A percentile compares a stretch with the other conserved stretches of the same genome.
phyloP scores from a whole-genome alignment of 352 stramenopile genomes.

The Pythium monospermum region DNA sequence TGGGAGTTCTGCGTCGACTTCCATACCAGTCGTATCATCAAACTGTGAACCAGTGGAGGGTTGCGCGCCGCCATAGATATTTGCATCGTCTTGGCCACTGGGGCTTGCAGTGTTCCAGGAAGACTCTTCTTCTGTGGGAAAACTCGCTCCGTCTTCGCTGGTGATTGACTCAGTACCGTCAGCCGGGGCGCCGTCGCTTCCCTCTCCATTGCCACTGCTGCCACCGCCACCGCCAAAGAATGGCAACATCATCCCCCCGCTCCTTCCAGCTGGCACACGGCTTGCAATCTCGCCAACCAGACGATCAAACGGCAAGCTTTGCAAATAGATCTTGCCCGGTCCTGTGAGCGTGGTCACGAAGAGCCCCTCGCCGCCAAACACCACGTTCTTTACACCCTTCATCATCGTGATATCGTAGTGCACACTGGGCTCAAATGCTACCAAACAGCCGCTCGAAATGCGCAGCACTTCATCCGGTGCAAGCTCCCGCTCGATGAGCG shows the following conservation, averaged over 20 bases:
- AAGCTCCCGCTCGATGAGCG: slow-evolving; percentile 86
- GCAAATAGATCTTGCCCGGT: slow-evolving; percentile 87
- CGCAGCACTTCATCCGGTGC: slow-evolving; percentile 85
- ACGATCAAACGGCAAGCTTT: slow-evolving; percentile 89
- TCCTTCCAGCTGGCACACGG: slow-evolving; percentile 71
- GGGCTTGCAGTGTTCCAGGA: slow-evolving; percentile 34
- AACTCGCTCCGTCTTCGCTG: background rate
- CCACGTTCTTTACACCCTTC: slow-evolving; percentile 91
- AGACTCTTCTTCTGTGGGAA: background rate
- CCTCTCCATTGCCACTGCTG: slow-evolving; percentile 27
- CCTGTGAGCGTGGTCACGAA: slow-evolving; percentile 93
- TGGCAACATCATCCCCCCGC: slow-evolving; percentile 85
- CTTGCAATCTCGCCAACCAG: slow-evolving; percentile 91
- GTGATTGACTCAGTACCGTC: slow-evolving; percentile 18
- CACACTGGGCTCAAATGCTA: slow-evolving; percentile 85
- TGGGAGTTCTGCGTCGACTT: slow-evolving; percentile 20
- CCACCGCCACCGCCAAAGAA: slow-evolving; percentile 72
- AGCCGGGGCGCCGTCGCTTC: slow-evolving; percentile 21
- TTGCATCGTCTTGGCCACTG: slow-evolving; percentile 30
- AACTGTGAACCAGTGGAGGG: background rate
- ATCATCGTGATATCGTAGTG: slow-evolving; percentile 91
- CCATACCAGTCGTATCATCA: slow-evolving; percentile 18
- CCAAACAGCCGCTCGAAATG: slow-evolving; percentile 90
- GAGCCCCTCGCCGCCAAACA: slow-evolving; percentile 92
- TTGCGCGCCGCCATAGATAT: slow-evolving; percentile 35